Base-by-base conservation (phyloP, 345 rosid species). In the Rhodamnia rubescens region DNA sequence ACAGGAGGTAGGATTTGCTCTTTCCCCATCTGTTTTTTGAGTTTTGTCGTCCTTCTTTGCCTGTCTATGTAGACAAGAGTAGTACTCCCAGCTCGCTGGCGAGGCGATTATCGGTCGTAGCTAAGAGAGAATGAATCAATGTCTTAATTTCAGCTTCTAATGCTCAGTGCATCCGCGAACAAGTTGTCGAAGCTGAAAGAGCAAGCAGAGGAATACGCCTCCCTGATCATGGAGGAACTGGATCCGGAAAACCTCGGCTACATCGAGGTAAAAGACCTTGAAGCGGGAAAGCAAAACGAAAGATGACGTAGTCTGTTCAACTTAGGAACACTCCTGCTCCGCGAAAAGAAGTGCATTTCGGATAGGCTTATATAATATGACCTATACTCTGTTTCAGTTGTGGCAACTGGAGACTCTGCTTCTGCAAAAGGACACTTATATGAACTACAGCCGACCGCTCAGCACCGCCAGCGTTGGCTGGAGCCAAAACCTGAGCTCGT, bases 371-470 rank as follows among this genome's bases (percentile, higher is more conserved):
- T 36, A 4, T 9, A 40, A 69, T 32, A 20, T 69, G 47, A 20
- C 47, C 13, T 36, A 26, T 36, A 21, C 47, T 69, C 80, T 69
- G 47, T 69, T 21, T 56, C 94, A 97, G 99, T 83, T 97, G 86
- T 97, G 99, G 99, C 99, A 97, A 89, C 88, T 97, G 53, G 99
- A 97, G 87, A 94, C 98, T 32, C 93, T 97, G 82, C 94, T 97
- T 50, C 93, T 97, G 57, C 98, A 96, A 85, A 92, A 90, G 87
- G 99, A 96, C 88, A 85, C 94, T 5, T 97, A 97, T 91, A 95
- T 96, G 98, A 97, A 96, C 88, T 93, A 93, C 87, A 96, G 98
- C 88, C 91, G 98, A 87, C 96, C 95, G 11, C 92, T 97, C 36
- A 97, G 98, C 90, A 91, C 95, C 58, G 44, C 96, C 55, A 97